These are phyloP conservation scores for Physcomitrium patens DNA, from an alignment of 225 moss, liverwort and hornwort genomes.

Conservation along the genomic window DNA sequence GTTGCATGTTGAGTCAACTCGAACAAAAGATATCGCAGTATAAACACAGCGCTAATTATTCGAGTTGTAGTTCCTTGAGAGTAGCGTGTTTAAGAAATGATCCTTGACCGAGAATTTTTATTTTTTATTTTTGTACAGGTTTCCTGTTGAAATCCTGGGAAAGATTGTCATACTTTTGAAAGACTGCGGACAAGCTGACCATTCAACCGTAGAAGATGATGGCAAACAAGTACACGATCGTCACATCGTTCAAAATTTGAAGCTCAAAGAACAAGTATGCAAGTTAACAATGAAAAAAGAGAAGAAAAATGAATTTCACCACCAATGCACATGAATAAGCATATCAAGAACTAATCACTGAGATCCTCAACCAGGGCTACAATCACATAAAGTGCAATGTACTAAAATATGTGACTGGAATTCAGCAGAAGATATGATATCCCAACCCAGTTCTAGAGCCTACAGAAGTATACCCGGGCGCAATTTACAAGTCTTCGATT, in stretches of 20 bases:
- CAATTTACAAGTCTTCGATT: conserved; percentile 53
- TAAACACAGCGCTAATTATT: no score
- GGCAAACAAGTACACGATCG: neutral
- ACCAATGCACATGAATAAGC: conserved; percentile 48
- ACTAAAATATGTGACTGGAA: conserved; percentile 32
- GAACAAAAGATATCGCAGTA: no score
- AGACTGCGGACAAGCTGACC: neutral
- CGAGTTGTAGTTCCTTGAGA: no score
- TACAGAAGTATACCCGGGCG: conserved; percentile 50
- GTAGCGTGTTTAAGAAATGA: no score
- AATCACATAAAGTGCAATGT: conserved; percentile 29
- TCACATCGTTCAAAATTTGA: neutral
- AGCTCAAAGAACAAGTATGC: conserved; percentile 31
- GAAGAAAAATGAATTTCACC: conserved; percentile 49
- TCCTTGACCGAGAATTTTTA: no score
- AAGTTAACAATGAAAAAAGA: conserved; percentile 54
- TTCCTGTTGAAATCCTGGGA: no score
- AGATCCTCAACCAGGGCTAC: conserved; percentile 37
- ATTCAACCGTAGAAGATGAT: no score
- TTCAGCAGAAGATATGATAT: conserved; percentile 35
- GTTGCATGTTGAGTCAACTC: no score
- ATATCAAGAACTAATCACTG: conserved; percentile 32
- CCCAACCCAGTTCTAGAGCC: conserved; percentile 48
- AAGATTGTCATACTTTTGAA: neutral
- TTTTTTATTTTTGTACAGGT: no score